phyloP scores from a whole-genome alignment of 345 rosid genomes.

The Excoecaria agallocha region DNA sequence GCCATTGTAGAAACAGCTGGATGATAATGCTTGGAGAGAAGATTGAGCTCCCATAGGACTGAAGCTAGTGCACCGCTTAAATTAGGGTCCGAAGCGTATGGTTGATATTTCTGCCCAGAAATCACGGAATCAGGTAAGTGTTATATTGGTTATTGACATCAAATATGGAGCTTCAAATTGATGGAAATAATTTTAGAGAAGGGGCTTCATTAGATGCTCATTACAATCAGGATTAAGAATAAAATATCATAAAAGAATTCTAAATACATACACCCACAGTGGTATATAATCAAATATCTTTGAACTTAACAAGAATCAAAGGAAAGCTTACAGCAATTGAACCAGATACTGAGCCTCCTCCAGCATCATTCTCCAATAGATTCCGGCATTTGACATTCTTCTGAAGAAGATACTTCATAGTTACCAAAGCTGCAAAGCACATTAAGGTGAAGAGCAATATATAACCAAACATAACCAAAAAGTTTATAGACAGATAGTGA shows the following conservation, averaged over 20 bases:
- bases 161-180: not conserved
- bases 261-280: not conserved
- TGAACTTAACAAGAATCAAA: not conserved
- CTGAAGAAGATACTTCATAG: constrained; percentile 72
- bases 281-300: not conserved
- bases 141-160: not conserved
- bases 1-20: constrained; percentile 63
- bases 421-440: constrained; percentile 65
- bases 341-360: constrained; percentile 96
- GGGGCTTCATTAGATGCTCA: too few relatives aligned
- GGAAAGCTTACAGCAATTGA: constrained; percentile 65
- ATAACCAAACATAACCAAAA: not conserved
- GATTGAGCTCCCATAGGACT: constrained; percentile 88
- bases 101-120: constrained; percentile 70
- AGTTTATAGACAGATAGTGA: not conserved
- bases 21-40: constrained; percentile 76
- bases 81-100: constrained; percentile 76
- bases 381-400: constrained; percentile 85
- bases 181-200: not conserved
- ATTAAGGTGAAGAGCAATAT: not conserved
- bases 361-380: constrained; percentile 86
- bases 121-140: not conserved
- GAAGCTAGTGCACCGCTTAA: constrained; percentile 91
- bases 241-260: not conserved
- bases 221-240: not conserved